Evolutionary conservation across 495 filamentous ascomycete genomes (phyloP), one percentile per base, ranked within the genome.

Genomic region (Hypoxylon rickii): DNA sequence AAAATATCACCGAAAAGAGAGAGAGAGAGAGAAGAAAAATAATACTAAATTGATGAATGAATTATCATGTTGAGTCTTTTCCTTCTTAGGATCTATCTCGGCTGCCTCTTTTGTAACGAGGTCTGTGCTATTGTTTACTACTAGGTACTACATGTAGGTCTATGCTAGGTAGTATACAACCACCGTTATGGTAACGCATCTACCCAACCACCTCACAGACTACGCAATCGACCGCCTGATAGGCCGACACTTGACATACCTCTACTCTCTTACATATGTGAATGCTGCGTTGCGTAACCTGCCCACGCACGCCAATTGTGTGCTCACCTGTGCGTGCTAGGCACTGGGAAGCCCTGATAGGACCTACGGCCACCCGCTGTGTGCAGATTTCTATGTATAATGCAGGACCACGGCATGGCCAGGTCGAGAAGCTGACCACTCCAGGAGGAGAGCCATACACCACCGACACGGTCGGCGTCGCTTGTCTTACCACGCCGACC

Each of bases 401-500:
- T 51, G 55, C 41, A 46, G 40, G 41, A 49, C 26, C 16, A 21
- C 21, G 17, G 18, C 41, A 45, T 19, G n/a, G 20, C 15, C 10
- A 3, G n/a, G n/a, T n/a, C n/a, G 2, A 18, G 12, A 22, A 21
- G 24, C 45, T 40, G 46, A 51, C 55, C 55, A 51, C 34, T 58
- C 41, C 40, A 18, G 24, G 10, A 13, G 33, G 18, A 15, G 55
- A 12, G 34, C 55, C 55, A 7, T 42, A 58, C 55, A 58, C 24
- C 33, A 41, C 13, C 39, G 44, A 24, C 13, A 39, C 24, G 12
- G 22, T 18, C 43, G 10, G 16, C 47, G 41, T n/a, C n/a, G n/a
- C n/a, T n/a, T n/a, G n/a, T n/a, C n/a, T n/a, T n/a, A n/a, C n/a
- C n/a, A n/a, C n/a, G n/a, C n/a, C n/a, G n/a, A n/a, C n/a, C n/a